These are phyloP conservation scores for Aspergillus glaucus DNA, from an alignment of 2,329 filamentous ascomycete species.

Conservation along the genomic window DNA sequence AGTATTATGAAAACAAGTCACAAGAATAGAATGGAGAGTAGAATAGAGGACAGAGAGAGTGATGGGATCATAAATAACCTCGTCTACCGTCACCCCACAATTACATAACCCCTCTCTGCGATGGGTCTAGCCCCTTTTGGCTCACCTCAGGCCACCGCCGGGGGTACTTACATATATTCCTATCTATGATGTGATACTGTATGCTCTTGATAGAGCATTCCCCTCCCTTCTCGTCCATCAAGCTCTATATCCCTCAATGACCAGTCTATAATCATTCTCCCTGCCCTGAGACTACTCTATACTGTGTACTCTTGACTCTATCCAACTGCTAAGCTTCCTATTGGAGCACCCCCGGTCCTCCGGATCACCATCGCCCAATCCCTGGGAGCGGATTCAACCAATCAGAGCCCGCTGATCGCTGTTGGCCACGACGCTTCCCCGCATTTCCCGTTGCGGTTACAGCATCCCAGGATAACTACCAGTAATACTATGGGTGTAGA, in stretches of 20 bases:
- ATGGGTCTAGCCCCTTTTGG: too few relatives aligned
- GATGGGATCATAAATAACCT: neutral
- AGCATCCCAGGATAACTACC: neutral
- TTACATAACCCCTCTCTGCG: too few relatives aligned
- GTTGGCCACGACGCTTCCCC: neutral
- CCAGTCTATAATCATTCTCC: too few relatives aligned
- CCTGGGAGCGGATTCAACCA: neutral
- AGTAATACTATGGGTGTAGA: neutral
- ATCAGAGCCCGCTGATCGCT: neutral
- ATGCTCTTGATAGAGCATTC: too few relatives aligned
- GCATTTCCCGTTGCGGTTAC: neutral
- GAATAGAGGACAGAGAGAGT: neutral
- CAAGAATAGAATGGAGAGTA: neutral
- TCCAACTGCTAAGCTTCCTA: neutral
- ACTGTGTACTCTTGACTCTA: too few relatives aligned
- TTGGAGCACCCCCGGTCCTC: neutral
- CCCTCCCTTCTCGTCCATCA: too few relatives aligned
- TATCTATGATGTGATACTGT: too few relatives aligned
- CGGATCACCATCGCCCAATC: neutral
- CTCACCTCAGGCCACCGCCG: too few relatives aligned
- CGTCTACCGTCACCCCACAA: too few relatives aligned
- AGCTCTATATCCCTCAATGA: too few relatives aligned
- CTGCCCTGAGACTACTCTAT: too few relatives aligned
- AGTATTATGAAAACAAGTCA: neutral
- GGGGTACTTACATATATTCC: too few relatives aligned